phyloP scores from a whole-genome alignment of 768 basidiomycete species.

The Phallus indusiatus region DNA sequence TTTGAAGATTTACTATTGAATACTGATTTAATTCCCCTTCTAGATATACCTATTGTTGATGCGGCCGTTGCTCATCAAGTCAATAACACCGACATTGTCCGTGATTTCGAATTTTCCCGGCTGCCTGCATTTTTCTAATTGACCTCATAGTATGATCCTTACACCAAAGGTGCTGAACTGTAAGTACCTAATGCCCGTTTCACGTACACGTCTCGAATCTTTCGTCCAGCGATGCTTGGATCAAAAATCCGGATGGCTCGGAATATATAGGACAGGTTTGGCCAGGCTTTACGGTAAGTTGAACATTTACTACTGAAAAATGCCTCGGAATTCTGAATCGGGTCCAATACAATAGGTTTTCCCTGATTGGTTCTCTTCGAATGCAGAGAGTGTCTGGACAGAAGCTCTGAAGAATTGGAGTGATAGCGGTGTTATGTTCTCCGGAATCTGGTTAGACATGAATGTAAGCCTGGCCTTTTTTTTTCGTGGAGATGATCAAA shows the following conservation, averaged over 20 bases:
- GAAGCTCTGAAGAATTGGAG: constrained; percentile 51
- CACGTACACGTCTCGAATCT: not conserved
- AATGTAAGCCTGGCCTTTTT: constrained; percentile 23
- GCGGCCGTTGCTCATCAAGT: constrained; percentile 47
- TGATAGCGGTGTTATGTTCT: constrained; percentile 41
- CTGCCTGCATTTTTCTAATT: not conserved
- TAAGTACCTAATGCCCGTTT: constrained; percentile 21
- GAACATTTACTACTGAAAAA: not conserved
- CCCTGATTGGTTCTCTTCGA: constrained; percentile 51
- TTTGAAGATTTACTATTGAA: not conserved
- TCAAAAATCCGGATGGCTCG: constrained; percentile 66
- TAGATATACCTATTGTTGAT: constrained; percentile 66
- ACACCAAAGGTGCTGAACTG: constrained; percentile 50
- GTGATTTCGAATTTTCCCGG: constrained; percentile 18
- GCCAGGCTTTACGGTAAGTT: constrained; percentile 60
- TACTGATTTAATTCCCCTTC: not conserved
- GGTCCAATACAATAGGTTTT: constrained; percentile 31
- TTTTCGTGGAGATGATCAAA: not conserved
- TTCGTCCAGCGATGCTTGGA: constrained; percentile 46
- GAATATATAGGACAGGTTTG: constrained; percentile 69
- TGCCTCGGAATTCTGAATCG: not conserved
- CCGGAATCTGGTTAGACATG: constrained; percentile 65
- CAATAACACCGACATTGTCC: constrained; percentile 53
- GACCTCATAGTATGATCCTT: constrained; percentile 50
- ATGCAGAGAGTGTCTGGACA: constrained; percentile 50